Evolutionary conservation across 2,329 filamentous ascomycete species (phyloP).

Genomic region (Trichoderma hamatum): DNA sequence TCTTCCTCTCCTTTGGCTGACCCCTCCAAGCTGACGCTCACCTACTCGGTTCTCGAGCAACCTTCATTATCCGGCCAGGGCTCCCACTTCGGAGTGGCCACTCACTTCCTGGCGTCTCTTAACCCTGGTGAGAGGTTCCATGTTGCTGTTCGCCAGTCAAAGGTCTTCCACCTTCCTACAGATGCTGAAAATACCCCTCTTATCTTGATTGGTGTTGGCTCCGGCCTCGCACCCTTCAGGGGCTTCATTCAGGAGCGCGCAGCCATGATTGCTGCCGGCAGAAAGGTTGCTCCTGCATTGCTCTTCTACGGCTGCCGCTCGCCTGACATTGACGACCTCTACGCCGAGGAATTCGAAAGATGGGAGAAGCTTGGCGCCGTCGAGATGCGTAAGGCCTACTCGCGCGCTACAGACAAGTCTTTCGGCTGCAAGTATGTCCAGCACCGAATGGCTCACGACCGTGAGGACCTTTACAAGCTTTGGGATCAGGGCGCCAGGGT

Average conservation of each 20-base stretch:
- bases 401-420: constrained; percentile 46
- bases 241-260: constrained; percentile 66
- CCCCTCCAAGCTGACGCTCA: constrained; percentile 62
- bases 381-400: constrained; percentile 62
- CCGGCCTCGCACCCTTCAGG: constrained; percentile 64
- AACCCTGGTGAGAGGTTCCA: constrained; percentile 48
- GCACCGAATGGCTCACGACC: constrained; percentile 45
- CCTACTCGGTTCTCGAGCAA: constrained; percentile 66
- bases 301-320: constrained; percentile 67
- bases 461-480: constrained; percentile 42
- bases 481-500: constrained; percentile 55
- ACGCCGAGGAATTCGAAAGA: constrained; percentile 57
- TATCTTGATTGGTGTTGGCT: constrained; percentile 56
- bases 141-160: constrained; percentile 53
- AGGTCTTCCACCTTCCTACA: constrained; percentile 53
- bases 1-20: constrained; percentile 71
- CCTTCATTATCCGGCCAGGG: constrained; percentile 55
- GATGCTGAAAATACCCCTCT: constrained; percentile 51
- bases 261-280: constrained; percentile 52
- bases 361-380: constrained; percentile 67
- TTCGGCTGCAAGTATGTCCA: constrained; percentile 55
- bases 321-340: constrained; percentile 60
- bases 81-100: constrained; percentile 61
- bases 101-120: constrained; percentile 60
- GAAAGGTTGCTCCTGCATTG: constrained; percentile 61